Percentiles rank a stretch among this genome's conserved stretches.
Evolutionary conservation across 768 basidiomycete genomes (phyloP).

Genomic region (Pleurotus eryngii): DNA sequence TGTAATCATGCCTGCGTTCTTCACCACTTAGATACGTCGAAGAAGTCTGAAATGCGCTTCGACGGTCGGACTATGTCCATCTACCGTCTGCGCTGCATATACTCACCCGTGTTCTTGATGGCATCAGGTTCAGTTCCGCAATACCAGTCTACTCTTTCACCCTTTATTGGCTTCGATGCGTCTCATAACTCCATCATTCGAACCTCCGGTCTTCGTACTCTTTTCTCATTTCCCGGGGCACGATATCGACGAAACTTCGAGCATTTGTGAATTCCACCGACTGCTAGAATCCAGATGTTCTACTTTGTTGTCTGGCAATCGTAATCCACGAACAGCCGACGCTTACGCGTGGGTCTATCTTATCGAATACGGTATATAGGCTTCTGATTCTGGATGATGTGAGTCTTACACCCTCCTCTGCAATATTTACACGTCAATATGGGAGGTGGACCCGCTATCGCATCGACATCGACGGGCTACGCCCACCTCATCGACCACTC

Average conservation of each 20-base stretch:
- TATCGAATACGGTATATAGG: conserved; percentile 2
- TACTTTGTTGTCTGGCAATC: background rate
- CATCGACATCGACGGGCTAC: conserved; percentile 27
- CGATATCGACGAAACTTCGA: conserved; percentile 7
- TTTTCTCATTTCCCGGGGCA: background rate
- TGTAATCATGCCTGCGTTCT: background rate
- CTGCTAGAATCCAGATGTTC: background rate
- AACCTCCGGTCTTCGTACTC: background rate
- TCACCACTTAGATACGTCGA: conserved; percentile 5
- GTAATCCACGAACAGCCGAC: background rate
- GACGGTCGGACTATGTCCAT: background rate
- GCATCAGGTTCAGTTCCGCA: too few relatives aligned
- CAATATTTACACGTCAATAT: conserved; percentile 26
- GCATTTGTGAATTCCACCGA: conserved; percentile 3
- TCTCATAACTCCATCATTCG: background rate
- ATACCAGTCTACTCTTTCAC: background rate
- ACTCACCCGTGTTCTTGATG: too few relatives aligned
- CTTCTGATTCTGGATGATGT: conserved; percentile 50
- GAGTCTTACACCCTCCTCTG: conserved; percentile 1
- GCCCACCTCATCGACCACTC: conserved; percentile 46
- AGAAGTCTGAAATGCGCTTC: background rate
- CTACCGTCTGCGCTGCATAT: background rate
- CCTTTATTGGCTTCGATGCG: background rate
- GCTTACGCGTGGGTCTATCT: background rate
- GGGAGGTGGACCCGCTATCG: conserved; percentile 42